Evolutionary conservation across 2,329 filamentous ascomycete genomes (phyloP).

Genomic region (Pseudopithomyces chartarum): DNA sequence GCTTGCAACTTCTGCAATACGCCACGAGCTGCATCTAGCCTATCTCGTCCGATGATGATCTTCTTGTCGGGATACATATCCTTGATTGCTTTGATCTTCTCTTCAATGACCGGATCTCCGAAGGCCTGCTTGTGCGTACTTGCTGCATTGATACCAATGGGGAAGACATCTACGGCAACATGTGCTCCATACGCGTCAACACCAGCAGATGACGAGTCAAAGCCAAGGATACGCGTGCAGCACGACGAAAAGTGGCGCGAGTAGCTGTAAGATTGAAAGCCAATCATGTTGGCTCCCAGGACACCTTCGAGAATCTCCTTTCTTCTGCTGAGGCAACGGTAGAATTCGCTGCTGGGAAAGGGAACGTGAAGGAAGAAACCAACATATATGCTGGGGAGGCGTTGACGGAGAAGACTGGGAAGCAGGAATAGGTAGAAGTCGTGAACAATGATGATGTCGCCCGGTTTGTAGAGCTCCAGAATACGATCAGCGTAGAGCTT

Average conservation of each 20-base stretch:
- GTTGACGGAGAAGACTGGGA: conserved; percentile 84
- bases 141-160: conserved; percentile 90
- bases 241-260: conserved; percentile 93
- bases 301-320: conserved; percentile 92
- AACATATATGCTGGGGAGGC: conserved; percentile 87
- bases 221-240: conserved; percentile 88
- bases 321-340: conserved; percentile 83
- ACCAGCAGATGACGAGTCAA: conserved; percentile 81
- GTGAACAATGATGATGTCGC: conserved; percentile 90
- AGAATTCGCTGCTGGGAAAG: conserved; percentile 94
- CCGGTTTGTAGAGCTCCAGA: conserved; percentile 85
- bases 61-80: conserved; percentile 86
- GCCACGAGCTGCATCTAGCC: conserved; percentile 89
- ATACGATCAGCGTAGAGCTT: conserved; percentile 90
- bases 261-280: conserved; percentile 95
- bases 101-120: conserved; percentile 69
- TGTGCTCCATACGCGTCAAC: conserved; percentile 89
- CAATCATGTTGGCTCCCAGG: conserved; percentile 88
- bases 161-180: conserved; percentile 90
- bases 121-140: conserved; percentile 78
- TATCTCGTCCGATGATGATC: conserved; percentile 91
- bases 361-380: conserved; percentile 93
- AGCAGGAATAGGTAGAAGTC: conserved; percentile 93
- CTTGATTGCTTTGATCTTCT: conserved; percentile 73
- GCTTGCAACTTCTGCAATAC: conserved; percentile 96